Base-by-base conservation (phyloP, 169 alveolate species). In the Eimeria brunetti region DNA sequence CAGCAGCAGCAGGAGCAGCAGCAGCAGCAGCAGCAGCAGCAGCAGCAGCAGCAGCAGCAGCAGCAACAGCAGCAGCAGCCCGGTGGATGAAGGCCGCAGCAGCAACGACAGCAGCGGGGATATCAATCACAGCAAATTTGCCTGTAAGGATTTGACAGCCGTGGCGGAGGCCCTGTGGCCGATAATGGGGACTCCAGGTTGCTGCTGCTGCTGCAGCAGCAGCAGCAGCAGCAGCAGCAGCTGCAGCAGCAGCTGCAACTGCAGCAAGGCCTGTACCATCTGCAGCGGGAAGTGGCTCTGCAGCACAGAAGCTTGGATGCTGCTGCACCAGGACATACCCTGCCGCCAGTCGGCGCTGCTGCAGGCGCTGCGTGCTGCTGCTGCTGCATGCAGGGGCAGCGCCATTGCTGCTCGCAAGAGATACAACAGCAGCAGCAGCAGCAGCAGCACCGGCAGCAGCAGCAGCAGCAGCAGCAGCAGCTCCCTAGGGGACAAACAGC, bases 151-250 rank as follows among this genome's bases (percentile, higher is more conserved):
- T 44, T 22, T 69, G 46, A 20, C 46, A 33, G 80, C 60, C 62
- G 4, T 84, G 33, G 76, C 91, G 1, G 78, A 58, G 71, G 27
- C 33, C 41, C 78, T 84, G 80, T 84, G 91, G 91, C 69, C 73
- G 24, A 7, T 80, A 30, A 56, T 84, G 91, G 78, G 78, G 56
- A n/a, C 78, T 6, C 75, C 78, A 60, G 22, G 56, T 33, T 53
- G 75, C 91, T 30, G 91, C 91, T 84, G 91, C 91, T 7, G 91
- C 91, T 24, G 90, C 90, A 53, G 90, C 90, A 84, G 91, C 91
- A 84, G 64, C 91, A 30, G 76, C 78, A 56, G 56, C 49, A n/a
- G 78, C 91, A 53, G 91, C 80, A 44, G 88, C 88, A 24, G 88
- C 88, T 38, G 88, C 88, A 78, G 88, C 64, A 78, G 46, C 88